Base-by-base conservation (phyloP, 352 stramenopile genomes). In the Pythium guiyangense region DNA sequence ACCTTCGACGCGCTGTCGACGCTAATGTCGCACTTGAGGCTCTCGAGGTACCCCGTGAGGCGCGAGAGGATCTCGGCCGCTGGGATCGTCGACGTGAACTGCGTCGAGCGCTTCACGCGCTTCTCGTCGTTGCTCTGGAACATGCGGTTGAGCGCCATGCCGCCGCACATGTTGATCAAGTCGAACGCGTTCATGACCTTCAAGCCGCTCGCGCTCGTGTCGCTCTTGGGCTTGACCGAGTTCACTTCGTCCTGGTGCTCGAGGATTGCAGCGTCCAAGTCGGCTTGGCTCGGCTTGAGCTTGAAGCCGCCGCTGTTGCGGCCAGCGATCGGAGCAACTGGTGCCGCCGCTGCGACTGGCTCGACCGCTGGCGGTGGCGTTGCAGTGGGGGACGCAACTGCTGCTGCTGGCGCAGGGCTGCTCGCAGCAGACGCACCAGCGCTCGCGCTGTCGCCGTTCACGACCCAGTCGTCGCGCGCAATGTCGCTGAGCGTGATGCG, bases 141-240 rank as follows among this genome's bases (percentile, higher is more conserved):
- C 82, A 96, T 93, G 54, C 81, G 81, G 67, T 96, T 96, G n/a
- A 96, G 70, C 26, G 85, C 86, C 72, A 94, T 92, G 49, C 89
- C 89, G 31, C 85, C 90, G 72, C 87, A 96, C 82, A 96, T 93
- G 70, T 94, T 96, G 77, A 97, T 94, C 58, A 97, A 62, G 45
- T 96, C 89, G 54, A 96, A 96, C 27, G 88, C 88, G 63, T 97
- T 97, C 81, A 97, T 86, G 55, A 92, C 77, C 67, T 95, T 96
- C 31, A 88, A 68, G 1, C 76, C 79, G 17, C 67, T 68, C 50
- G 86, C 31, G 11, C 31, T 35, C 6, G 77, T 15, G 61, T 34
- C 35, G 39, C 39, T 66, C 60, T 88, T 88, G 57, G 64, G 71
- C 71, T 91, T 14, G 14, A 15, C 42, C 6, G 69, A 79, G 62